Evolutionary conservation across 2,329 filamentous ascomycete species (phyloP), one percentile per base, ranked within the genome.

Genomic region (Pseudodiploospora longispora): DNA sequence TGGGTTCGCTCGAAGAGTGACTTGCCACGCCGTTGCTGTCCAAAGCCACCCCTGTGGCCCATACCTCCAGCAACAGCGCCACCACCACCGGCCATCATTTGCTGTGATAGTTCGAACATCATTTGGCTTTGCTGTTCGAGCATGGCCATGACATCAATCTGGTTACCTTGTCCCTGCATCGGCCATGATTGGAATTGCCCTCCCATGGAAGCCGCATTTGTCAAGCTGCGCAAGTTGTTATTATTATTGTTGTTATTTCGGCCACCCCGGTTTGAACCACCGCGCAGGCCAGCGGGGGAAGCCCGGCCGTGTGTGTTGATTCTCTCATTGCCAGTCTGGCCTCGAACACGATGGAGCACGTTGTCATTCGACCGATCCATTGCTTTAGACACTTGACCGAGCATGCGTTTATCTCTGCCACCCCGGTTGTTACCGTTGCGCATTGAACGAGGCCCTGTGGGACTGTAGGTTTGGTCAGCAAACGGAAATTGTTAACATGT

Each of bases 371-470:
- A 73, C 50, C 91, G 82, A 56, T 94, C 87, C 79, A 95, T 82
- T 10, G 82, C 80, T 57, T 87, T 87, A 60, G 84, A 82, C 59
- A 94, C 78, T 54, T 96, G 88, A 40, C 88, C 87, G 45, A 96
- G 74, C 72, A 96, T 82, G 49, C 87, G 81, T 62, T 88, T 89
- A 47, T 86, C 85, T 53, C 87, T 81, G 43, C 79, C 75, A 44
- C 74, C 71, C 44, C 75, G 66, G 43, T 61, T 60, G 55, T 70
- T 78, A 42, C 79, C 79, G 61, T 85, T 87, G 58, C 93, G 85
- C 89, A 97, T 95, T 31, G 90, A 89, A 63, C 90, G 93, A 12
- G 93, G 93, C 45, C 91, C 93, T 41, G 89, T 97, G 7, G 93
- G 93, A 59, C 91, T 96, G 57, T 47, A 28, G 6, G 32, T 9